Base-by-base conservation (phyloP, 805 yeast genomes). In the Ogataea haglerorum region DNA sequence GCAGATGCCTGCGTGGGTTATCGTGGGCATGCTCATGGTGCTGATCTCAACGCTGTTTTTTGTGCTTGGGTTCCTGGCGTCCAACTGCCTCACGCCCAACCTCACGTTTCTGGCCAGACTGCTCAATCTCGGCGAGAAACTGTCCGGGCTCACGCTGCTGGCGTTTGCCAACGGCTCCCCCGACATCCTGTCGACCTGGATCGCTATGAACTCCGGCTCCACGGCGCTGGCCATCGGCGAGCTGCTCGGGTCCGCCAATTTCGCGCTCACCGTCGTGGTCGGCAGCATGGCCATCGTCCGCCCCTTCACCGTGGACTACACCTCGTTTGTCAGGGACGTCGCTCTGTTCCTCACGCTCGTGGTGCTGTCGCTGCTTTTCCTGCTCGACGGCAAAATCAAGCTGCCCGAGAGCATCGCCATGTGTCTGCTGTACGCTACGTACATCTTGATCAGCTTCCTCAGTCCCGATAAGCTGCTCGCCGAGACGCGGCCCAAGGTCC, bases 101-200 rank as follows among this genome's bases (percentile, higher is more conserved):
- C 61, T 90, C 21, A 74, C 80, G 33, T 69, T 78, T 14, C 70
- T 90, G 12, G 80, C 96, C 0, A 67, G 68, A 10, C 58, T 73
- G 12, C 61, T 88, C 8, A 72, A 77, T 7, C 62, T 91, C 36
- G 77, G 90, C 13, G 93, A 87, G 45, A 78, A 85, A 43, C 64
- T 90, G 14, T 80, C 93, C 10, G 98, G 98, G 0, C 72, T 91
- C 49, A 90, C 97, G 0, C 65, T 91, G 16, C 66, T 93, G 38
- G 95, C 98, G 0, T 71, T 91, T 45, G 98, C 97, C 0, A 91
- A 91, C 62, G 95, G 96, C 3, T 73, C 95, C 0, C 96, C 97
- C 0, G 99, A 91, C 60, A 78, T 91, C 3, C 74, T 89, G 26
- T 76, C 91, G 34, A 88, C 96, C 0, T 86, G 80, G 57, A 80